Base-by-base conservation (phyloP, 306 rosid genomes). In the Fragaria nilgerrensis region DNA sequence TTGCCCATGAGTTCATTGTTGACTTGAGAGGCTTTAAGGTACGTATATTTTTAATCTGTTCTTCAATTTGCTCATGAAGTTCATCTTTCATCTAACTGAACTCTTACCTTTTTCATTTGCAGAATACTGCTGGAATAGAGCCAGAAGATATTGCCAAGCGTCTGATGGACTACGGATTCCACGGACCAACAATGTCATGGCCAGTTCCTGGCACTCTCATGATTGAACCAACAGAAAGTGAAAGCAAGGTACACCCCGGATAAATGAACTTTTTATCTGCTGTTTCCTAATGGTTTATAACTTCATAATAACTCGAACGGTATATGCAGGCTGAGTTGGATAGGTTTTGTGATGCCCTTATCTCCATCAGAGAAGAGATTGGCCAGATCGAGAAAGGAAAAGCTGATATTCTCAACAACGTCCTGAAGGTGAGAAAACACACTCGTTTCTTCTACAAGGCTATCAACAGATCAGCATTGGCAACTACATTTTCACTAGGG, bases 181-280 rank as follows among this genome's bases (percentile, higher is more conserved):
- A 96, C 75, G 99, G 78, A 85, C 99, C 99, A 73, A 96, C 99
- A 48, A 96, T 96, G 99, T 96, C 99, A 70, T 96, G 99, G 99
- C 99, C 98, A 68, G 98, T 96, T 69, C 97, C 98, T 16, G 98
- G 99, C 55, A 96, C 99, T 17, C 98, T 96, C 87, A 96, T 96
- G 99, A 85, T 96, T 73, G 98, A 96, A 83, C 98, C 99, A 63
- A 93, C 98, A 62, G 99, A 96, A 79, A 96, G 99, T 88, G 99
- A 96, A 87, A 90, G 97, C 98, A 96, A 96, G 91, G 99, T 91
- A 88, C 39, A 56, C 9, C 75, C 74, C 29, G 62, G 37, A 55
- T 20, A 72, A 17, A 64, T 55, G 19, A n/a, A 32, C 49, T 52
- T 73, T 34, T 53, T 72, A 22, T 62, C 49, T 44, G 17, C 22